Evolutionary conservation across 2,329 filamentous ascomycete species (phyloP).

Genomic region (Phyllosticta ampelicida): DNA sequence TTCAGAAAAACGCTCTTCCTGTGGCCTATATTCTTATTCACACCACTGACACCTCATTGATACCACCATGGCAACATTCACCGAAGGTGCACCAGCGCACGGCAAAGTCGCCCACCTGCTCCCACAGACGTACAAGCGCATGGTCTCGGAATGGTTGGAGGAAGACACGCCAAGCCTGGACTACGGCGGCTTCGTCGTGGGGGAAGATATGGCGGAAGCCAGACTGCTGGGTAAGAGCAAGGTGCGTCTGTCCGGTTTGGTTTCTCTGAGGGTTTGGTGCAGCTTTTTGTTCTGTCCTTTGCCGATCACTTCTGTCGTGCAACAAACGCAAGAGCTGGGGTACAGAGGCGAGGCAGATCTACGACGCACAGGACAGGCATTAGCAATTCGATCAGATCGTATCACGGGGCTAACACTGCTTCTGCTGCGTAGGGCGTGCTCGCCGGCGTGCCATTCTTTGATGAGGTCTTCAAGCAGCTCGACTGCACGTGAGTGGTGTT

Average conservation of each 20-base stretch:
- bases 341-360: not conserved
- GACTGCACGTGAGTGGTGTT: conserved; percentile 55
- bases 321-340: not conserved
- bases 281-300: conserved; percentile 1
- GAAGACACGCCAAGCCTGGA: conserved; percentile 96
- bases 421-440: conserved; percentile 52
- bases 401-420: not conserved
- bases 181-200: conserved; percentile 95
- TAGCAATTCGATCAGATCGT: not conserved
- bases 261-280: not conserved
- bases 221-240: conserved; percentile 47
- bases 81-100: conserved; percentile 45
- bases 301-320: not conserved
- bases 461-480: conserved; percentile 83
- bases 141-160: conserved; percentile 75
- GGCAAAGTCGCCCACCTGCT: conserved; percentile 63
- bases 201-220: conserved; percentile 45
- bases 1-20: not conserved
- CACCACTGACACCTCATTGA: no score
- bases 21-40: no score
- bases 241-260: conserved; percentile 22
- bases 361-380: not conserved
- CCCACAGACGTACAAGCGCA: conserved; percentile 71
- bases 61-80: conserved; percentile 13
- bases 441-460: conserved; percentile 87